Base-by-base conservation (phyloP, 2,329 filamentous ascomycete genomes). In the Penicillium brasilianum region DNA sequence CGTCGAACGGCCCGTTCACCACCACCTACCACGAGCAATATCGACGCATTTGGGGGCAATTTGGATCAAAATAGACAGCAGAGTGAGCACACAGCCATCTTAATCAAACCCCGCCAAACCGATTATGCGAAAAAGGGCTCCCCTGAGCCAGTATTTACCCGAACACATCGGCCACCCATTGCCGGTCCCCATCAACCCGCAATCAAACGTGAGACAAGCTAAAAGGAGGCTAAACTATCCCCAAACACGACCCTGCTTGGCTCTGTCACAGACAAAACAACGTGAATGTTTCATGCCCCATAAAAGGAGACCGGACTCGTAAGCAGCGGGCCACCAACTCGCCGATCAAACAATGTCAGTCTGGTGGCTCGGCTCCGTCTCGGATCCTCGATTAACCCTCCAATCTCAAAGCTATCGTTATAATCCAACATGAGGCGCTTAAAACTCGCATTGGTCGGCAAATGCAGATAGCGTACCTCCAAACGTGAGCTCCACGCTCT, bases 321-420 rank as follows among this genome's bases (percentile, higher is more conserved):
- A 55, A 58, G 51, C 55, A 34, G 20, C 34, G 9, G 25, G 39
- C 36, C 25, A 55, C 52, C 43, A 43, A 34, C 13, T 16, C 11
- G 63, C 55, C 58, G 55, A 66, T 64, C 63, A 58, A 58, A 64
- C 34, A 61, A 61, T 37, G 10, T 32, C 58, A 61, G 22, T 61
- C 61, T 10, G 2, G 30, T n/a, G 28, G n/a, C 25, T 30, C 8
- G 39, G 28, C 28, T 18, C 37, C 39, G 18, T 20, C 50, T 46
- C 53, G 52, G 54, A 3, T 39, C 58, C 46, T 53, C 49, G 8
- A 37, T 55, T 58, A 34, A 34, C 44, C 61, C 54, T 63, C 49
- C 56, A 63, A 63, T 61, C 58, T 63, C 20, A 51, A 48, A 22
- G 52, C 20, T 2, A 20, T 28, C n/a, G 25, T 3, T 28, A 28